Evolutionary conservation across 2,329 filamentous ascomycete genomes (phyloP).

Genomic region (Lecanosticta acicola): DNA sequence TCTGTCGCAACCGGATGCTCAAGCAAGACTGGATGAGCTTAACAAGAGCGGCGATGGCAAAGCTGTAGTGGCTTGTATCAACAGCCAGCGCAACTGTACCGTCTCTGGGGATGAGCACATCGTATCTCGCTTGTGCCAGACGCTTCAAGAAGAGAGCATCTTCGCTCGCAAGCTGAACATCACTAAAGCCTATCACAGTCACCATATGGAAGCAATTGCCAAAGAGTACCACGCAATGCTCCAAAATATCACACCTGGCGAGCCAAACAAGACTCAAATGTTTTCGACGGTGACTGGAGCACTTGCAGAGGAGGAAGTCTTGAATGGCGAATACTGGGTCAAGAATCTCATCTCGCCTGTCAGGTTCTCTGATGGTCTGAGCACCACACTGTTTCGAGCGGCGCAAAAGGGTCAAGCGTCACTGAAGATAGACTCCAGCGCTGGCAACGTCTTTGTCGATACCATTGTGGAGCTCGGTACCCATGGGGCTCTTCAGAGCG

Average conservation of each 20-base stretch:
- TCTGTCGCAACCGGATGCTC: constrained; percentile 22
- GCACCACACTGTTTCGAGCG: neutral
- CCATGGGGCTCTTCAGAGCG: constrained; percentile 5
- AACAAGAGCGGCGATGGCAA: constrained; percentile 1
- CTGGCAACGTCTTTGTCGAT: constrained; percentile 1
- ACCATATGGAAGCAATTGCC: constrained; percentile 25
- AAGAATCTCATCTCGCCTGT: constrained; percentile 11
- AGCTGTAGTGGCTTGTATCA: constrained; percentile 34
- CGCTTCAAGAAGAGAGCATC: constrained; percentile 32
- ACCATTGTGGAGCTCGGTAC: constrained; percentile 12
- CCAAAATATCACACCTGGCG: neutral
- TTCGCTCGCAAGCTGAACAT: constrained; percentile 40
- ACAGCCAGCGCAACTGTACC: constrained; percentile 40
- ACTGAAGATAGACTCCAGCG: neutral
- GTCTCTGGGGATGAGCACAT: constrained; percentile 40
- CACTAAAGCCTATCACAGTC: constrained; percentile 40
- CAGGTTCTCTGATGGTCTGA: constrained; percentile 8
- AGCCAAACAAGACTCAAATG: neutral
- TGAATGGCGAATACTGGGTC: constrained; percentile 6
- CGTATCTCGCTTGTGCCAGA: constrained; percentile 30
- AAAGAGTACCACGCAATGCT: neutral
- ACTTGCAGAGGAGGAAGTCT: neutral
- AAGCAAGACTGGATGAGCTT: neutral
- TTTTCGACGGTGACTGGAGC: constrained; percentile 9
- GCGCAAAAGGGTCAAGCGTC: neutral